These are phyloP conservation scores for Acanthamoeba culbertsoni DNA, from an alignment of 208 protist genomes.

Conservation along the genomic window DNA sequence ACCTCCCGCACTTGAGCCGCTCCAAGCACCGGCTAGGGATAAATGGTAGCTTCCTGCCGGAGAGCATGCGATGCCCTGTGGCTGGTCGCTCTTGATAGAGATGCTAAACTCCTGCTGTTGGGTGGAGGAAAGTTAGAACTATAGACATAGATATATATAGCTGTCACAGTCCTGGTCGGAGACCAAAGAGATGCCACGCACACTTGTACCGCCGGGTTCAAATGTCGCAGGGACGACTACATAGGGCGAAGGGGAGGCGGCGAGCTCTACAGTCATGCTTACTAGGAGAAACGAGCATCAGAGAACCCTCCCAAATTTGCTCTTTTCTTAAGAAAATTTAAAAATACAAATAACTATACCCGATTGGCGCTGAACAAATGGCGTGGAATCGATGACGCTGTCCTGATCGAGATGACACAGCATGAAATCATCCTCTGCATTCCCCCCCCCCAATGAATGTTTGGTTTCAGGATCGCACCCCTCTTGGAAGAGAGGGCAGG, in stretches of 20 bases:
- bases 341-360: no score
- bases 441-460: not conserved
- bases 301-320: no score
- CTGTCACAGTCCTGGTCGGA: no score
- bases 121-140: not conserved
- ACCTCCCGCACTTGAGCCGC: not conserved
- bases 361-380: not conserved
- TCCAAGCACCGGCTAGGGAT: not conserved
- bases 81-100: not conserved
- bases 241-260: not conserved
- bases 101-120: not conserved
- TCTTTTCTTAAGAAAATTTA: no score
- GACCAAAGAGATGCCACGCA: not conserved
- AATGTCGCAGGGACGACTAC: conserved; percentile 28
- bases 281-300: not conserved
- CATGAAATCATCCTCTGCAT: not conserved
- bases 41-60: not conserved
- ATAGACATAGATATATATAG: no score
- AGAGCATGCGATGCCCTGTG: not conserved
- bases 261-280: not conserved
- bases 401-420: not conserved
- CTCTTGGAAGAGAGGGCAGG: not conserved
- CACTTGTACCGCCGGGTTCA: not conserved
- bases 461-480: not conserved
- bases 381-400: not conserved